Evolutionary conservation across 2,329 filamentous ascomycete genomes (phyloP).

Genomic region (Penicillium freii): DNA sequence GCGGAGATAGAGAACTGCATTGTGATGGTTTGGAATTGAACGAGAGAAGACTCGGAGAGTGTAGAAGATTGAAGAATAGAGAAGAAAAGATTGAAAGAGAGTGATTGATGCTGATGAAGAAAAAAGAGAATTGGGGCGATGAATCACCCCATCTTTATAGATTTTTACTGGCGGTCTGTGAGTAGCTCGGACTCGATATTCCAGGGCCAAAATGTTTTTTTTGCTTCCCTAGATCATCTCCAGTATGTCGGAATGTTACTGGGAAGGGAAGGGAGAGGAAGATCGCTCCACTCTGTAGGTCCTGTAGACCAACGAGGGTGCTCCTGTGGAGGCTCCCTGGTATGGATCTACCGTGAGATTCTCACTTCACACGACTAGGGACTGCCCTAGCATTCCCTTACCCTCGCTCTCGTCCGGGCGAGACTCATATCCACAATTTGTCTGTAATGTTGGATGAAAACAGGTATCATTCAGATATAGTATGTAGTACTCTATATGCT

Average conservation of each 20-base stretch:
- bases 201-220: conserved; percentile 11
- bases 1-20: conserved; percentile 40
- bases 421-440: not conserved
- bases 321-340: conserved; percentile 16
- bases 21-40: conserved; percentile 35
- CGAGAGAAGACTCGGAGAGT: conserved; percentile 25
- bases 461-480: not conserved
- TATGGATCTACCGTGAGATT: conserved; percentile 26
- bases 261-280: conserved; percentile 24
- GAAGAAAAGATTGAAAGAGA: conserved; percentile 32
- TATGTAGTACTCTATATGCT: not conserved
- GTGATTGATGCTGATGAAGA: conserved; percentile 31
- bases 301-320: conserved; percentile 8
- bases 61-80: conserved; percentile 9
- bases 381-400: conserved; percentile 16
- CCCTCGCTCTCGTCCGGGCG: not conserved
- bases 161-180: conserved; percentile 25
- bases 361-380: conserved; percentile 13
- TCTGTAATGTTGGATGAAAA: not conserved
- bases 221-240: conserved; percentile 7
- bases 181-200: conserved; percentile 8
- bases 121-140: conserved; percentile 18
- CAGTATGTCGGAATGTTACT: conserved; percentile 32
- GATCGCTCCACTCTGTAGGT: conserved; percentile 16
- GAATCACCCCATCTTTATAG: conserved; percentile 35